phyloP scores from a whole-genome alignment of 1,284 basidiomycete species.

The Ustilago loliicola region DNA sequence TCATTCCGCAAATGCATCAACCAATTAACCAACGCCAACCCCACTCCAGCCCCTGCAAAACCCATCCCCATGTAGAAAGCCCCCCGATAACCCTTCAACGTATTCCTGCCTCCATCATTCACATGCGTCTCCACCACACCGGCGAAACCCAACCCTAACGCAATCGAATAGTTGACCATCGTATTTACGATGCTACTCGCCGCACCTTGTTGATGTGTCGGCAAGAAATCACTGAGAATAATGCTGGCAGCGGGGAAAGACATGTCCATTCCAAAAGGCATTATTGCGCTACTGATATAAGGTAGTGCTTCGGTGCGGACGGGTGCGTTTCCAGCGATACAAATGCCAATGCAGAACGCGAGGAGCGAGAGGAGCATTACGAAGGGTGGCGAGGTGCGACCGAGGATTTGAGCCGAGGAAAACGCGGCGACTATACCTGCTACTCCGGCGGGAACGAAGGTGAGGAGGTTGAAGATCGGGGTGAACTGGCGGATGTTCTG shows the following conservation, averaged over 20 bases:
- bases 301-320: conserved; percentile 26
- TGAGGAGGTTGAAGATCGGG: conserved; percentile 30
- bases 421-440: conserved; percentile 52
- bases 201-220: conserved; percentile 49
- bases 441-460: conserved; percentile 36
- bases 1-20: conserved; percentile 19
- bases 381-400: conserved; percentile 32
- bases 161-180: conserved; percentile 59
- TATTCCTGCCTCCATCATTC: conserved; percentile 34
- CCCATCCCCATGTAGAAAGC: conserved; percentile 54
- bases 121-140: conserved; percentile 58
- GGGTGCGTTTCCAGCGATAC: conserved; percentile 40
- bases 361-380: conserved; percentile 52
- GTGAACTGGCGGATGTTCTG: conserved; percentile 32
- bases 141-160: conserved; percentile 59
- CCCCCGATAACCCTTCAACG: conserved; percentile 39
- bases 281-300: conserved; percentile 40
- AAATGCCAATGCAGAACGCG: conserved; percentile 53
- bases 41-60: conserved; percentile 39
- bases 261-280: conserved; percentile 61
- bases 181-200: conserved; percentile 62
- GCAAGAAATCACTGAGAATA: conserved; percentile 51
- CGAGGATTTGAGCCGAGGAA: conserved; percentile 38
- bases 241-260: conserved; percentile 55
- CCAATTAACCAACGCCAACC: conserved; percentile 33